Evolutionary conservation across 176 grass and related monocot species (phyloP).

Genomic region (maize (Zea mays)): Zm-B73-REFERENCE-NAM-5.0 NC_050102.1:182272501-182273000

Average conservation of each 20-base stretch:
- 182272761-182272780: background rate
- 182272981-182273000: background rate
- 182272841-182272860: background rate
- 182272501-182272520: conserved; percentile 73
- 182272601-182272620: background rate
- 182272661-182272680: background rate
- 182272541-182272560: conserved; percentile 34
- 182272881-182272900: background rate
- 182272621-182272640: conserved; percentile 43
- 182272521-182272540: conserved; percentile 67
- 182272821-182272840: background rate
- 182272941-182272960: background rate
- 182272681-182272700: background rate
- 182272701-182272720: conserved; percentile 5
- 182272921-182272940: background rate
- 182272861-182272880: background rate
- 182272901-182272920: background rate
- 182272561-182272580: background rate
- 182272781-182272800: background rate
- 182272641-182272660: conserved; percentile 34
- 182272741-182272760: conserved; percentile 3
- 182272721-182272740: conserved; percentile 5
- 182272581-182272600: conserved; percentile 32
- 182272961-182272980: background rate
- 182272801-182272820: background rate